Evolutionary conservation across 768 basidiomycete genomes (phyloP).

Genomic region (Strobilomyces dryophilus): DNA sequence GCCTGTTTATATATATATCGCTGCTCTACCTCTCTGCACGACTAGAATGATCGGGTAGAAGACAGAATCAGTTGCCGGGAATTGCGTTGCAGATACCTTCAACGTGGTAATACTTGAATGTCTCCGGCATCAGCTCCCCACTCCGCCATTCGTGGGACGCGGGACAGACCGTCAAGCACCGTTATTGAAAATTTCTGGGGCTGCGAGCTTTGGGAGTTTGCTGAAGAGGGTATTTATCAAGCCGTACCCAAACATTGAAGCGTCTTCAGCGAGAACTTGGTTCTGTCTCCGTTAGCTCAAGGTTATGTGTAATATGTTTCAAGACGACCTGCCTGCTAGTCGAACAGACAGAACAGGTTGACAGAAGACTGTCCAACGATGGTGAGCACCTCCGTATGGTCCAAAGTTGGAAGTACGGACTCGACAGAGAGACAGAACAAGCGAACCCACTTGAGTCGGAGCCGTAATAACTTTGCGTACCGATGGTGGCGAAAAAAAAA

Average conservation of each 20-base stretch:
- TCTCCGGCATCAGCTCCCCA: constrained; percentile 9
- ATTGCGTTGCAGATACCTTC: neutral
- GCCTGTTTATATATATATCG: constrained; percentile 56
- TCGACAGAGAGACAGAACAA: constrained; percentile 97
- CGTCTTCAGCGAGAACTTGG: constrained; percentile 93
- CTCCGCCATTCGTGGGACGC: constrained; percentile 17
- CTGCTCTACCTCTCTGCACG: constrained; percentile 43
- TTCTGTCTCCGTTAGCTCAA: constrained; percentile 42
- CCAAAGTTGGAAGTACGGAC: constrained; percentile 44
- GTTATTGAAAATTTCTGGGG: constrained; percentile 33
- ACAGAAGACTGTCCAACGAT: constrained; percentile 69
- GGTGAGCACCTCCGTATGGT: constrained; percentile 7
- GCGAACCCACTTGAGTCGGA: constrained; percentile 95
- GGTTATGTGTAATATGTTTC: neutral
- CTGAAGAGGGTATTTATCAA: constrained; percentile 37
- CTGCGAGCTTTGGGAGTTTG: constrained; percentile 27
- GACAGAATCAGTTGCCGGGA: neutral
- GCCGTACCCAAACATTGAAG: constrained; percentile 75
- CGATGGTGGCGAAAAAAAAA: constrained; percentile 66
- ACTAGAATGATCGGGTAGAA: constrained; percentile 5
- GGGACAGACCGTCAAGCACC: constrained; percentile 20
- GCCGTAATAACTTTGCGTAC: constrained; percentile 75
- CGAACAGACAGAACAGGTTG: constrained; percentile 91
- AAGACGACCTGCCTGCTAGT: constrained; percentile 74
- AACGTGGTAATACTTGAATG: neutral